Conservation (phyloP, 495 filamentous ascomycete species). For the Hypoxylon lenormandii region DNA sequence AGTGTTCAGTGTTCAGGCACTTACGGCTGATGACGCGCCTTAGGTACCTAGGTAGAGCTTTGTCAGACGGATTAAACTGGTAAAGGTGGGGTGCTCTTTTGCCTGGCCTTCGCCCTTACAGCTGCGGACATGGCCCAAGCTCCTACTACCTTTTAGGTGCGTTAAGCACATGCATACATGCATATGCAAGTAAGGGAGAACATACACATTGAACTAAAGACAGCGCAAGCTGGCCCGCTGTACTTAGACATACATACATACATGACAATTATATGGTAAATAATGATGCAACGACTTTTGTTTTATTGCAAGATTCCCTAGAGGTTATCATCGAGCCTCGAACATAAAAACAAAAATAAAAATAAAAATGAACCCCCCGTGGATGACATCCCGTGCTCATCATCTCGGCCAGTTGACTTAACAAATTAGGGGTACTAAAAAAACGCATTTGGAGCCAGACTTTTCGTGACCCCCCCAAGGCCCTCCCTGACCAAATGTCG, state of each 20-base stretch:
- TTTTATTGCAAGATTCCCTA: constrained; percentile 46
- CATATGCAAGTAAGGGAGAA: no score
- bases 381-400: constrained; percentile 23
- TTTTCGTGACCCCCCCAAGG: constrained; percentile 30
- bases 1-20: constrained; percentile 50
- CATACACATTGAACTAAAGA: no score
- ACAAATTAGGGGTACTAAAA: constrained; percentile 43
- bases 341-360: constrained; percentile 8
- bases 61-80: constrained; percentile 15
- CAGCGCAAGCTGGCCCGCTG: no score
- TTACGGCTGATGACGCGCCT: constrained; percentile 52
- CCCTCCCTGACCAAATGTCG: constrained; percentile 29
- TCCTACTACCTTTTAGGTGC: constrained; percentile 1
- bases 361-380: constrained; percentile 15
- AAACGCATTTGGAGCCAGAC: constrained; percentile 25
- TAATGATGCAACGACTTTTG: constrained; percentile 40
- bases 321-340: constrained; percentile 41
- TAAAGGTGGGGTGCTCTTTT: constrained; percentile 36
- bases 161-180: no score
- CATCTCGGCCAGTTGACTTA: constrained; percentile 32
- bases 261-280: constrained; percentile 18
- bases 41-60: no score
- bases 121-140: constrained; percentile 32
- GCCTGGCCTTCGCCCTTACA: constrained; percentile 23
- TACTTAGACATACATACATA: no score